Evolutionary conservation across 139 green algal species (phyloP), one percentile per base, ranked within the genome.

Genomic region (Coelastrella sp.): DNA sequence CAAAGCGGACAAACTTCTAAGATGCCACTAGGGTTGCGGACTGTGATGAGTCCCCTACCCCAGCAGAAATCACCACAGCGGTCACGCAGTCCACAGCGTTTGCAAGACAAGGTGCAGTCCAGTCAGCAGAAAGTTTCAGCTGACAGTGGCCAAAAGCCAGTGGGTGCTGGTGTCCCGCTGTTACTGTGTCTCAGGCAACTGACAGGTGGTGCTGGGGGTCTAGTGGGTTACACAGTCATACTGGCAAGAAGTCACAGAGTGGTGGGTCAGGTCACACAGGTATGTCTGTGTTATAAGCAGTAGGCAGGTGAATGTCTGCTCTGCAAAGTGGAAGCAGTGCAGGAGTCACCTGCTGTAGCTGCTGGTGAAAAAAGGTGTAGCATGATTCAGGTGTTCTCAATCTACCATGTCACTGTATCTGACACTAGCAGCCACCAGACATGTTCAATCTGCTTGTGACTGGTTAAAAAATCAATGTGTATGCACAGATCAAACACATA

Each of bases 131-230:
- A n/a, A n/a, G n/a, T n/a, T n/a, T n/a, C n/a, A n/a, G n/a, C n/a
- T n/a, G n/a, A n/a, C n/a, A n/a, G n/a, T n/a, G n/a, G n/a, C n/a
- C n/a, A n/a, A n/a, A 38, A 74, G 69, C 40, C 34, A 23, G 69
- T 25, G n/a, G 71, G 40, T 38, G 27, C 25, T 63, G 71, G 71
- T 4, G 21, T 79, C 27, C 71, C 71, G 32, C 41, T 79, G 71
- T 27, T 63, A 30, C 4, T 64, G n/a, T 41, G 43, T 30, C 45
- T 79, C 38, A 62, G 57, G 43, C 41, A 79, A 43, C n/a, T 79
- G 27, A 41, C 41, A n/a, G 25, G 4, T 11, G 71, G 71, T 21
- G 41, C 71, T 34, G n/a, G 27, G 2, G 35, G 27, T 27, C n/a
- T 79, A 43, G 17, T 41, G 27, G 71, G 40, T 2, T 79, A 45